phyloP scores from a whole-genome alignment of 2,329 filamentous ascomycete species.

The Sporothrix variecibatus region DNA sequence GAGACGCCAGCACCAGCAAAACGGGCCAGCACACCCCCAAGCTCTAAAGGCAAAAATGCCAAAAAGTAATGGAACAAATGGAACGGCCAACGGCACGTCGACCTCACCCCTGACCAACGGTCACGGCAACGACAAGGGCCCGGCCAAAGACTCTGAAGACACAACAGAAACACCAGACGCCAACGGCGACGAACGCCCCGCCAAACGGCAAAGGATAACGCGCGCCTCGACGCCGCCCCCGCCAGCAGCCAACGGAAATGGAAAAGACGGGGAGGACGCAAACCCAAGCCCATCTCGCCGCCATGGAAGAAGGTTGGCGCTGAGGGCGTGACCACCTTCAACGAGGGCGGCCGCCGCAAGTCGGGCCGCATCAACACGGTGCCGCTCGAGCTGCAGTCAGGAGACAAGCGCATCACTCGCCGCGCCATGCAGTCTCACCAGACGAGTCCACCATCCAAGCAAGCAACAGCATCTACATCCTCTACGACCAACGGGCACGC shows the following conservation, averaged over 20 bases:
- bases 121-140: conserved; percentile 30
- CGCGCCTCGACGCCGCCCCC: conserved; percentile 46
- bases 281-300: conserved; percentile 67
- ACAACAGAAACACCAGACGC: conserved; percentile 32
- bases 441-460: conserved; percentile 37
- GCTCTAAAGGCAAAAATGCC: background rate
- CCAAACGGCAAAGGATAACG: conserved; percentile 67
- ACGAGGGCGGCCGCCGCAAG: conserved; percentile 69
- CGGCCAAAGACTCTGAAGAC: conserved; percentile 31
- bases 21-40: background rate
- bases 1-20: conserved; percentile 21
- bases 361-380: conserved; percentile 64
- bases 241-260: conserved; percentile 15
- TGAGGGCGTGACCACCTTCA: conserved; percentile 84
- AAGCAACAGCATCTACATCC: conserved; percentile 25
- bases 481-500: conserved; percentile 32
- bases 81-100: background rate
- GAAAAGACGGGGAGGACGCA: conserved; percentile 38
- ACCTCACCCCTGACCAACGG: conserved; percentile 30
- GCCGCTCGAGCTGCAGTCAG: conserved; percentile 55
- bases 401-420: conserved; percentile 55
- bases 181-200: conserved; percentile 48
- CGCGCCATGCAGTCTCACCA: conserved; percentile 44
- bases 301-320: conserved; percentile 89
- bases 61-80: background rate